These are phyloP conservation scores for Porpolomopsis calyptriformis DNA, from an alignment of 768 basidiomycete species.

Conservation along the genomic window DNA sequence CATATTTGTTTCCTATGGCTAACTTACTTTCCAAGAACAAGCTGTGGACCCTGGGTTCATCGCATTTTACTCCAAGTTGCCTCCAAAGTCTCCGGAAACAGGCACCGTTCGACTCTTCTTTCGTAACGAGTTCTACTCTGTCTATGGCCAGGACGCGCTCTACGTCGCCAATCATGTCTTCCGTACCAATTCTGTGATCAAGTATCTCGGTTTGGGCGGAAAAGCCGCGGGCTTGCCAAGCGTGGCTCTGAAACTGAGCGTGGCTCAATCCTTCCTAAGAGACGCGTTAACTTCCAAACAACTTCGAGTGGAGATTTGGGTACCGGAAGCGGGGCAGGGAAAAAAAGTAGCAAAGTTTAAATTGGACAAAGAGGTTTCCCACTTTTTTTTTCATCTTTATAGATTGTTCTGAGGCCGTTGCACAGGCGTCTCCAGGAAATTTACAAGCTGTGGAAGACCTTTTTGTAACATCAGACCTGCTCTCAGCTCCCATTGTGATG, in stretches of 20 bases:
- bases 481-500: slow-evolving; percentile 81
- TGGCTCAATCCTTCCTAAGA: slow-evolving; percentile 74
- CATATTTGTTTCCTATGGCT: background rate
- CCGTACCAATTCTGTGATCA: slow-evolving; percentile 85
- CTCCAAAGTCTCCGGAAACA: slow-evolving; percentile 56
- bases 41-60: slow-evolving; percentile 72
- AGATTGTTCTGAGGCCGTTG: background rate
- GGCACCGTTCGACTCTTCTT: slow-evolving; percentile 86
- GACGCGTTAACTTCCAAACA: slow-evolving; percentile 88
- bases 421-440: slow-evolving; percentile 54
- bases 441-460: slow-evolving; percentile 67
- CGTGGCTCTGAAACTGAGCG: slow-evolving; percentile 63
- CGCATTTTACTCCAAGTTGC: slow-evolving; percentile 52
- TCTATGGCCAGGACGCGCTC: slow-evolving; percentile 81
- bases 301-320: slow-evolving; percentile 88
- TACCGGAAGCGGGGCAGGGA: slow-evolving; percentile 56
- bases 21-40: slow-evolving; percentile 33
- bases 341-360: slow-evolving; percentile 70
- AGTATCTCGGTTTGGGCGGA: slow-evolving; percentile 69
- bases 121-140: slow-evolving; percentile 71
- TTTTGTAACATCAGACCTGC: slow-evolving; percentile 70
- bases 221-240: slow-evolving; percentile 55
- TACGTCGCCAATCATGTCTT: slow-evolving; percentile 77
- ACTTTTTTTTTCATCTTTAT: background rate
- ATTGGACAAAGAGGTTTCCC: slow-evolving; percentile 66